Base-by-base conservation (phyloP, 2,329 filamentous ascomycete genomes). In the Mycosphaerella arachidis region DNA sequence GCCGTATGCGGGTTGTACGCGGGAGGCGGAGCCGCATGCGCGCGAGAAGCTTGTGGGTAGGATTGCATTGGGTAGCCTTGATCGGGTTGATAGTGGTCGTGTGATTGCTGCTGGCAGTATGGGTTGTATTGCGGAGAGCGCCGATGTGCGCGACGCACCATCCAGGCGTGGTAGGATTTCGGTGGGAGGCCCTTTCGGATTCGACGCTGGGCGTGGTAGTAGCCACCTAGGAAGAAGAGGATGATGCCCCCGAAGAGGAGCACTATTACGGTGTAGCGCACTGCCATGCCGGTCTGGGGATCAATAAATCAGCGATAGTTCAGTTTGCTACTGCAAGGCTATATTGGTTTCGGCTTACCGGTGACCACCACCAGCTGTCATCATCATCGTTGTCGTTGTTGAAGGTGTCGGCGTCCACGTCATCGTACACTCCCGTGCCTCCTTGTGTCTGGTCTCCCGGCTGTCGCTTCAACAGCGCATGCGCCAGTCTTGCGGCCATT, bases 181-280 rank as follows among this genome's bases (percentile, higher is more conserved):
- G 89, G 87, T 18, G 80, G 78, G 40, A 86, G 77, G 1, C 89
- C 89, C 72, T 86, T 87, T 62, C 78, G 80, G 64, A 92, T 79
- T 51, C 90, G 81, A 50, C 76, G 76, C 72, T 84, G 84, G 50
- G 89, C 90, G 74, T 93, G 90, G 51, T 84, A 75, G 73, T 89
- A 88, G 62, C 88, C 89, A 60, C 84, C 79, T 56, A 90, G 66
- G 68, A 92, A 78, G 79, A 86, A 91, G 46, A 80, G 68, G 55
- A 84, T 72, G 68, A 90, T 75, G 61, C 85, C 58, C 57, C 81
- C 60, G 67, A 90, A 78, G 65, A 93, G 72, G 63, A 79, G 76
- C 61, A 83, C 82, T 70, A 92, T 84, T 61, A 93, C 76, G 51
- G 82, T 80, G 84, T 89, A 93, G 74, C 90, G 89, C 68, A 91